Evolutionary conservation across 345 rosid species (phyloP).

Genomic region (Bretschneidera sinensis): DNA sequence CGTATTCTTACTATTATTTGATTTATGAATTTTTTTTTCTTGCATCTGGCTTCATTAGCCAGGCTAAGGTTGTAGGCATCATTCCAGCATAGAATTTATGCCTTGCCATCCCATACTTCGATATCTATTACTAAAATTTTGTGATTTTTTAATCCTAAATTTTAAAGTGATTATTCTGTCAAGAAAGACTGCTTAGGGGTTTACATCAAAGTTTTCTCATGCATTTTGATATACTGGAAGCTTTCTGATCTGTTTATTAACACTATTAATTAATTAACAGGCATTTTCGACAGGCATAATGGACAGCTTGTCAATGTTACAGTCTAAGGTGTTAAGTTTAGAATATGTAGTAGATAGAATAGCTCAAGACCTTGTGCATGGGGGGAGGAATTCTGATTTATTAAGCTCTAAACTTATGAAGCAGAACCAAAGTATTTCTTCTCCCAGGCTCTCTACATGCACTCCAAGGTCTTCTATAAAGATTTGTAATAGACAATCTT

Average conservation of each 20-base stretch:
- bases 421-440: constrained; percentile 45
- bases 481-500: constrained; percentile 41
- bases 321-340: constrained; percentile 69
- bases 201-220: neutral
- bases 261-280: constrained; percentile 29
- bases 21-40: neutral
- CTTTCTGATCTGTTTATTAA: neutral
- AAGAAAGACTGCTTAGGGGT: no score
- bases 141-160: neutral
- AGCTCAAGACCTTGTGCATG: constrained; percentile 33
- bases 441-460: constrained; percentile 64
- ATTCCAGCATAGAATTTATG: neutral
- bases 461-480: constrained; percentile 68
- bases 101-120: neutral
- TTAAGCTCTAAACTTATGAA: constrained; percentile 40
- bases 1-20: no score
- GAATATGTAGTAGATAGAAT: constrained; percentile 68
- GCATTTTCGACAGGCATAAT: constrained; percentile 59
- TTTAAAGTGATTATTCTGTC: neutral
- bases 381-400: constrained; percentile 34
- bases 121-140: neutral
- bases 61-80: neutral
- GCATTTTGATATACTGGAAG: constrained; percentile 1
- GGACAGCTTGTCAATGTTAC: constrained; percentile 58
- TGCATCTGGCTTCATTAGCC: neutral